Conservation (phyloP, 176 grass and related monocot genomes). For the Oryza longistaminata region DNA sequence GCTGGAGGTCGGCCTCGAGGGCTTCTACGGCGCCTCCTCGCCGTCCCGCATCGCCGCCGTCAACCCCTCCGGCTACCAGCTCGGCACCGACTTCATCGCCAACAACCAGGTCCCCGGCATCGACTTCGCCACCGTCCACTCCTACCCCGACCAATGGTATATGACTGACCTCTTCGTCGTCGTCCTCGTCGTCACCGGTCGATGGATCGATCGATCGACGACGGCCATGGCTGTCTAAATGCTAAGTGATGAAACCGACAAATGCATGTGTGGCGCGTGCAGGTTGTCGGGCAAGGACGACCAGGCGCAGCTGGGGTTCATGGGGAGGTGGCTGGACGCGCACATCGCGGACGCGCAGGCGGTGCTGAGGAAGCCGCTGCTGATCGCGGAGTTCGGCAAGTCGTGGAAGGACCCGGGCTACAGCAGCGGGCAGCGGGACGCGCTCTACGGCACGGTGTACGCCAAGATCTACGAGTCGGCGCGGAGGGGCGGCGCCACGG, state of each 20-base stretch:
- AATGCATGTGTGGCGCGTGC: not conserved
- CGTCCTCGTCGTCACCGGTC: no score
- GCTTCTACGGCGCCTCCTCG: conserved; percentile 70
- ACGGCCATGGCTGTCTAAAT: no score
- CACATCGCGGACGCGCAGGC: conserved; percentile 66
- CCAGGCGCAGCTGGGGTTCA: conserved; percentile 60
- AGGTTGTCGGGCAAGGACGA: conserved; percentile 58
- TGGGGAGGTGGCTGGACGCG: conserved; percentile 66
- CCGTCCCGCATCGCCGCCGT: conserved; percentile 9
- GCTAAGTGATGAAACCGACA: no score
- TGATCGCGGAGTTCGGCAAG: conserved; percentile 86
- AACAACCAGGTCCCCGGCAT: conserved; percentile 71
- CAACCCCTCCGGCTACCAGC: conserved; percentile 61
- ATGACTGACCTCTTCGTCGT: no score
- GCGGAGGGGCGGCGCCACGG: conserved; percentile 46
- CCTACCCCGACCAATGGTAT: conserved; percentile 94
- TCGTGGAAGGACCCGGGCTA: conserved; percentile 69
- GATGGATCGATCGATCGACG: no score
- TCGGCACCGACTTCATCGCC: conserved; percentile 94
- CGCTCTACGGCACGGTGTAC: conserved; percentile 62
- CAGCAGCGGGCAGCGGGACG: conserved; percentile 59
- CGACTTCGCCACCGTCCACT: conserved; percentile 96
- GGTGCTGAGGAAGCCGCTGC: conserved; percentile 70
- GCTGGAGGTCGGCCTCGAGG: conserved; percentile 91
- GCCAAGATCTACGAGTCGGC: conserved; percentile 76